Conservation (phyloP, 805 yeast species). For the Nakazawaea siamensis region DNA sequence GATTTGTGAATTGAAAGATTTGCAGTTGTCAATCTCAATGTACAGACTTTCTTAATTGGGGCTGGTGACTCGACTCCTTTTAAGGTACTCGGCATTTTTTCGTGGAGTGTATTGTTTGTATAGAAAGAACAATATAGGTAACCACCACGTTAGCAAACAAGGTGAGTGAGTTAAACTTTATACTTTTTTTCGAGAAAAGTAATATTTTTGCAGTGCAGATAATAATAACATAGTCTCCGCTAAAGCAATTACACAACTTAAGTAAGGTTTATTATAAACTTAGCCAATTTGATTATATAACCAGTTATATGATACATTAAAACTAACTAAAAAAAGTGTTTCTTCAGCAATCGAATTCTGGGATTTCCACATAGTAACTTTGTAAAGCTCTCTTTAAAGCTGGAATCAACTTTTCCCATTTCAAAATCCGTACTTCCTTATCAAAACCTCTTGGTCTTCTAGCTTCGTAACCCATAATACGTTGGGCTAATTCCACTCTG, state of each 20-base stretch:
- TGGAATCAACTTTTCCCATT: slow-evolving; percentile 52
- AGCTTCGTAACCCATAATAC: slow-evolving; percentile 55
- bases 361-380: slow-evolving; percentile 56
- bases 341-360: slow-evolving; percentile 15
- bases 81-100: too few relatives aligned
- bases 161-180: too few relatives aligned
- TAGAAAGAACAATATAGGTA: too few relatives aligned
- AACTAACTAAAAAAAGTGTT: not conserved
- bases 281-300: slow-evolving; percentile 2
- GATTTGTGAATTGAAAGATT: too few relatives aligned
- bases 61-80: too few relatives aligned
- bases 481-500: slow-evolving; percentile 48
- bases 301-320: slow-evolving; percentile 2
- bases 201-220: too few relatives aligned
- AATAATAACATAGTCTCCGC: too few relatives aligned
- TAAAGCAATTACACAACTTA: not conserved
- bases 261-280: not conserved
- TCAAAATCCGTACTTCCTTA: slow-evolving; percentile 54
- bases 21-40: too few relatives aligned
- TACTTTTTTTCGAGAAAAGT: too few relatives aligned
- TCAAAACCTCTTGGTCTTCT: slow-evolving; percentile 65
- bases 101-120: too few relatives aligned
- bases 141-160: too few relatives aligned
- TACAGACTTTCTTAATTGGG: too few relatives aligned
- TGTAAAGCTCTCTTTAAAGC: slow-evolving; percentile 58